Percentiles rank a stretch among this genome's conserved stretches.
phyloP scores from a whole-genome alignment of 108 stramenopile genomes.

The Fragilaria radians region DNA sequence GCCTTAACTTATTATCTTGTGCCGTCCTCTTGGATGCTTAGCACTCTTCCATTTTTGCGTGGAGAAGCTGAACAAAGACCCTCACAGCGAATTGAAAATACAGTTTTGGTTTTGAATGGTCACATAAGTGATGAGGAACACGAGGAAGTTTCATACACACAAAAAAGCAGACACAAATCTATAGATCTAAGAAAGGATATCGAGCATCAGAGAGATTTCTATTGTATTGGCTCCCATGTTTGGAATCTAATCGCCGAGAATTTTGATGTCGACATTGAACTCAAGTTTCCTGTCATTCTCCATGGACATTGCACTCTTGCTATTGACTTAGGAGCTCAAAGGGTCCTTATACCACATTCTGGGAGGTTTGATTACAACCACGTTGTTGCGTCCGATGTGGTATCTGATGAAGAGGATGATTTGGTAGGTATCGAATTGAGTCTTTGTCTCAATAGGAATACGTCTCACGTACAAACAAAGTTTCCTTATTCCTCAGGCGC shows the following conservation, averaged over 20 bases:
- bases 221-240: constrained; percentile 33
- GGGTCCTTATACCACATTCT: not conserved
- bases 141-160: not conserved
- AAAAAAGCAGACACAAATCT: constrained; percentile 7
- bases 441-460: not conserved
- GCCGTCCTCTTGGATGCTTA: constrained; percentile 30
- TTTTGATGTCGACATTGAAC: constrained; percentile 22
- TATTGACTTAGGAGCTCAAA: not conserved
- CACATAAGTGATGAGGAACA: not conserved
- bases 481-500: not conserved
- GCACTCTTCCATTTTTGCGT: not conserved
- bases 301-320: not conserved
- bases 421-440: constrained; percentile 5
- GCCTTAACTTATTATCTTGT: constrained; percentile 32
- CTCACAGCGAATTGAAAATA: not conserved
- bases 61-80: not conserved
- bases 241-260: constrained; percentile 43
- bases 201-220: constrained; percentile 27
- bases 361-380: not conserved
- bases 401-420: constrained; percentile 14
- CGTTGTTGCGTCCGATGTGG: constrained; percentile 11
- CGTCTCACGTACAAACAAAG: not conserved
- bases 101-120: not conserved
- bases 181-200: constrained; percentile 3
- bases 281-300: not conserved